Evolutionary conservation across 805 yeast species (phyloP), one percentile per base, ranked within the genome.

Genomic region (Ogataea thermomethanolica): DNA sequence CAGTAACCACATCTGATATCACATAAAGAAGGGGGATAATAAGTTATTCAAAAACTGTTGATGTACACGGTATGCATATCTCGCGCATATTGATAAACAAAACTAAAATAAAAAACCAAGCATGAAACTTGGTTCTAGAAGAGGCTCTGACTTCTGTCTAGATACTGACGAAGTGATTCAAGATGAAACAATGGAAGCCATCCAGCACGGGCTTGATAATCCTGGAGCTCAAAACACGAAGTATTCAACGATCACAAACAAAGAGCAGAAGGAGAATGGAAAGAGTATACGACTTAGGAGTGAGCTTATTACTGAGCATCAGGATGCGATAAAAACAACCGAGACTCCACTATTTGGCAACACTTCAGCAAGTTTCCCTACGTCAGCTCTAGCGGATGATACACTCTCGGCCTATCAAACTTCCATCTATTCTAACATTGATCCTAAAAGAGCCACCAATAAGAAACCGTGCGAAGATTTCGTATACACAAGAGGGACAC

Each of bases 391-490:
- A 12, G 40, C 33, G 1, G 58, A 50, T 8, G 62, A 57, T 35
- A 22, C 31, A 7, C 37, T 45, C 7, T 58, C 62, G 2, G 22
- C 44, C 1, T 57, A 54, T 34, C 63, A 56, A 33, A 46, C 39
- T 14, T 56, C 62, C 2, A 37, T 56, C 11, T 39, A 52, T 26
- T 56, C 61, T 6, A 28, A 7, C 6, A 2, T 10, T 28, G 21
- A 28, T n/a, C 13, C n/a, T n/a, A 27, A 27, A 8, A 28, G n/a
- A 13, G 11, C 15, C 3, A 14, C 3, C 15, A 29, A 31, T 26
- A 28, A 41, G 27, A 13, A 29, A 28, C 54, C 47, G n/a, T 50
- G 43, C 9, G 65, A 61, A 38, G 58, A 58, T 11, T 60, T 60
- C 41, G 57, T 59, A 2, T 59, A 59, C 12, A 35, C 33, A 23